These are phyloP conservation scores for Nitzschia palea DNA, from an alignment of 108 stramenopile genomes.

Conservation along the genomic window DNA sequence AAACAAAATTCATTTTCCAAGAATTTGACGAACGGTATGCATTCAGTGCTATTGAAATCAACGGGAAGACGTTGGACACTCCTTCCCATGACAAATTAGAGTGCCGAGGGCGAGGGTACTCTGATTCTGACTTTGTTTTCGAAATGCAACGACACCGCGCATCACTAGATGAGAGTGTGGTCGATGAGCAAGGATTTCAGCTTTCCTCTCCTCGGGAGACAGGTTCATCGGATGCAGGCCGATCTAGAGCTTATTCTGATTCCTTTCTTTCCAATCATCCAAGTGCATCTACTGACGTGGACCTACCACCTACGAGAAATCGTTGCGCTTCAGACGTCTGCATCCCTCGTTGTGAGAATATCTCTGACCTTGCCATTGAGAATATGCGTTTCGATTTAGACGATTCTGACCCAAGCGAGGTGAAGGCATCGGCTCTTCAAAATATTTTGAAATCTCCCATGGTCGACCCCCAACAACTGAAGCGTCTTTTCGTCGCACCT, in stretches of 20 bases:
- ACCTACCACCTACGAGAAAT: not conserved
- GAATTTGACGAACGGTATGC: too few species aligned
- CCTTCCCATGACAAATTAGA: not conserved
- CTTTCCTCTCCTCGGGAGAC: not conserved
- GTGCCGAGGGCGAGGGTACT: slow-evolving; percentile 12
- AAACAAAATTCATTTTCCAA: too few species aligned
- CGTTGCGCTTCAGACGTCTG: slow-evolving; percentile 2
- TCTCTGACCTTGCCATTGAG: not conserved
- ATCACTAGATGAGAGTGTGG: not conserved
- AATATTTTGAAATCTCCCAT: not conserved
- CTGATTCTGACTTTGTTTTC: slow-evolving; percentile 26
- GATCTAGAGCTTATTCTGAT: not conserved
- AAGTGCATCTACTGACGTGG: not conserved
- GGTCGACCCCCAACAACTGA: not conserved
- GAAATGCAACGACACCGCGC: slow-evolving; percentile 8
- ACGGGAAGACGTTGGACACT: too few species aligned
- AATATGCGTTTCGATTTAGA: not conserved
- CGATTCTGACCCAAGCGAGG: not conserved
- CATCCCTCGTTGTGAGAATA: not conserved
- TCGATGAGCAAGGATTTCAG: not conserved
- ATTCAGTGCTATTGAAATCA: too few species aligned
- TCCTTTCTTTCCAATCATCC: not conserved
- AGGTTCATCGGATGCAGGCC: not conserved
- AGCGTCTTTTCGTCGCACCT: too few species aligned
- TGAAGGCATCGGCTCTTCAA: not conserved